Base-by-base conservation (phyloP, 768 basidiomycete species). In the Rhizopogon salebrosus region DNA sequence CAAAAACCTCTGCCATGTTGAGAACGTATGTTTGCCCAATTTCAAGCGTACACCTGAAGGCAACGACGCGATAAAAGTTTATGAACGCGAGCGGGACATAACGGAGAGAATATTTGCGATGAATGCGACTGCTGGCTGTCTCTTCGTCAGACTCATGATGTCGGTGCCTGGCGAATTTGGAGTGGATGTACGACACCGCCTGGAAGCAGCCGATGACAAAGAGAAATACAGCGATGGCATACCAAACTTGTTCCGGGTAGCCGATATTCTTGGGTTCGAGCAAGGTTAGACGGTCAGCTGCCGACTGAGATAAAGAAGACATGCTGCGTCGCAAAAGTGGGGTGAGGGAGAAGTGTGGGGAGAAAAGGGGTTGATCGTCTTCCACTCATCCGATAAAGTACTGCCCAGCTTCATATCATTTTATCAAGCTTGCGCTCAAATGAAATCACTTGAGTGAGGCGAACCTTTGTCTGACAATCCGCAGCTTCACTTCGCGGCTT, bases 1-100 rank as follows among this genome's bases (percentile, higher is more conserved):
- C 60, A 10, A 70, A 56, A 6, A 77, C 55, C 54, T 80, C 78
- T 10, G 71, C 67, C 8, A 77, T 36, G 50, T 74, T 78, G 51
- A 75, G 61, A 10, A 64, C 62, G 54, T 73, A 73, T 5, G 68
- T 68, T 16, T 48, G 26, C 0, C 61, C 52, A 34, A 78, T 53
- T n/a, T 67, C 62, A 7, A 75, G 41, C 4, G 64, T 64, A 45
- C 59, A 64, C 20, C 77, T 67, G 57, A 75, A 76, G 0, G 69
- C 64, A 24, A 72, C 20, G 11, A 66, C 64, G 1, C 72, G 71
- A 42, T 72, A 67, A 0, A 62, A 45, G 50, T 77, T 69, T 34
- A 66, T 16, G 10, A 70, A 4, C 3, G 71, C 73, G 11, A 62
- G 36, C 24, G 53, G 70, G n/a, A 76, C 13, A 27, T 24, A 56